Conservation (phyloP, 2,329 filamentous ascomycete genomes). For the Colletotrichum australisinense region DNA sequence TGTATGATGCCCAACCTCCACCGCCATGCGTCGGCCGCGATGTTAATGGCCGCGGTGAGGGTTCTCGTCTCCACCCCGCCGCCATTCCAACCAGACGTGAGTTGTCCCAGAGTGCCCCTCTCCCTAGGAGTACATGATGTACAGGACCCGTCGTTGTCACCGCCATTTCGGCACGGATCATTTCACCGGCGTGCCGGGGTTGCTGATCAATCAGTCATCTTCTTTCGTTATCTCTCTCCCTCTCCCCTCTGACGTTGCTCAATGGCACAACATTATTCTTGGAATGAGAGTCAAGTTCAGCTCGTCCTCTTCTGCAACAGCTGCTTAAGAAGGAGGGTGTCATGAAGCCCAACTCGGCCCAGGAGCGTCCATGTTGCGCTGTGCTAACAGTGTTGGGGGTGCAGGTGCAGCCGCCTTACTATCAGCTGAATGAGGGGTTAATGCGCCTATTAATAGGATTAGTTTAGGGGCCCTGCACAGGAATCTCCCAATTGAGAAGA, state of each 20-base stretch:
- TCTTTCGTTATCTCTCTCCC: slow-evolving; percentile 2
- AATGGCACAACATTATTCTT: not conserved
- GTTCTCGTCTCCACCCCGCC: slow-evolving; percentile 24
- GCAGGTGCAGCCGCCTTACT: slow-evolving; percentile 23
- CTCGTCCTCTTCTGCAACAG: not conserved
- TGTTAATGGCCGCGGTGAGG: slow-evolving; percentile 28
- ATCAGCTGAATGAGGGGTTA: slow-evolving; percentile 28
- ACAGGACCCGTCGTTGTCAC: slow-evolving; percentile 25
- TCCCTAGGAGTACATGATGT: slow-evolving; percentile 22
- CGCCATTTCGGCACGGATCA: slow-evolving; percentile 36
- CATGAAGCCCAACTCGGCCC: not conserved
- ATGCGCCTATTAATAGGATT: slow-evolving; percentile 26
- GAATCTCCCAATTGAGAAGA: slow-evolving; percentile 14
- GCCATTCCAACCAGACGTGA: slow-evolving; percentile 31
- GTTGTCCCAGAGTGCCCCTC: slow-evolving; percentile 24
- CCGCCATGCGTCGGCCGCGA: slow-evolving; percentile 34
- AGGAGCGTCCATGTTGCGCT: not conserved
- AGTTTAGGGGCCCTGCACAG: slow-evolving; percentile 1
- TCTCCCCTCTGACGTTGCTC: not conserved
- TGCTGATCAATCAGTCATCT: slow-evolving; percentile 27
- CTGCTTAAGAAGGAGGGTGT: not conserved
- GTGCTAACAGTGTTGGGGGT: not conserved
- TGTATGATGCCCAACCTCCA: slow-evolving; percentile 36
- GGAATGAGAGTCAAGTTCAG: not conserved
- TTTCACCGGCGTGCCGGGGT: slow-evolving; percentile 28